Evolutionary conservation across 2,329 filamentous ascomycete species (phyloP).

Genomic region (Stenocarpella maydis): DNA sequence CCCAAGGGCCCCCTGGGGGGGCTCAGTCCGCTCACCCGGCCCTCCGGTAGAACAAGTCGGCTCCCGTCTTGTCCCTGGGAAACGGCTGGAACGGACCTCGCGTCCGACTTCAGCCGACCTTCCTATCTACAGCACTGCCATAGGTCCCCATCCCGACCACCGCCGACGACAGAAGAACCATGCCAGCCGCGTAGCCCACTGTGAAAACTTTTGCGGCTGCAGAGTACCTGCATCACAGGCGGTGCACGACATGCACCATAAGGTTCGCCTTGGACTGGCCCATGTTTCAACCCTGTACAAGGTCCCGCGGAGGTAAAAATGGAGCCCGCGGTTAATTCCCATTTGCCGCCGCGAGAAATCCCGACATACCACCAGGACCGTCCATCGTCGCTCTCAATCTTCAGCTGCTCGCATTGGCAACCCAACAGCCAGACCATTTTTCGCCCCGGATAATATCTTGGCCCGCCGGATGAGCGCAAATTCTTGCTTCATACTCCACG

Average conservation of each 20-base stretch:
- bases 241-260: slow-evolving; percentile 12
- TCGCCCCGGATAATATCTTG: neutral
- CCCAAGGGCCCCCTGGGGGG: neutral
- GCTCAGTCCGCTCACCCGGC: slow-evolving; percentile 19
- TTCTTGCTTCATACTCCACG: neutral
- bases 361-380: neutral
- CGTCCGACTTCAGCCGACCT: slow-evolving; percentile 20
- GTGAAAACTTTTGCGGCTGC: neutral
- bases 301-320: neutral
- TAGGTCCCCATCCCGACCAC: neutral
- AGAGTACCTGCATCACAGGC: slow-evolving; percentile 14
- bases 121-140: neutral
- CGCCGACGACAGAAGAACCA: neutral
- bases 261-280: neutral
- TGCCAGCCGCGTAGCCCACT: neutral
- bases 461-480: neutral
- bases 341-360: slow-evolving; percentile 2
- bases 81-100: neutral
- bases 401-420: neutral
- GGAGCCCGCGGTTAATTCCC: neutral
- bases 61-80: neutral
- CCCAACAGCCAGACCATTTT: neutral
- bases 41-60: neutral
- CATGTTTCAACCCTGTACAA: neutral
- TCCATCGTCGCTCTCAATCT: too few species aligned